Conservation (phyloP, 1,284 basidiomycete species). For the Acaromyces ingoldii region DNA sequence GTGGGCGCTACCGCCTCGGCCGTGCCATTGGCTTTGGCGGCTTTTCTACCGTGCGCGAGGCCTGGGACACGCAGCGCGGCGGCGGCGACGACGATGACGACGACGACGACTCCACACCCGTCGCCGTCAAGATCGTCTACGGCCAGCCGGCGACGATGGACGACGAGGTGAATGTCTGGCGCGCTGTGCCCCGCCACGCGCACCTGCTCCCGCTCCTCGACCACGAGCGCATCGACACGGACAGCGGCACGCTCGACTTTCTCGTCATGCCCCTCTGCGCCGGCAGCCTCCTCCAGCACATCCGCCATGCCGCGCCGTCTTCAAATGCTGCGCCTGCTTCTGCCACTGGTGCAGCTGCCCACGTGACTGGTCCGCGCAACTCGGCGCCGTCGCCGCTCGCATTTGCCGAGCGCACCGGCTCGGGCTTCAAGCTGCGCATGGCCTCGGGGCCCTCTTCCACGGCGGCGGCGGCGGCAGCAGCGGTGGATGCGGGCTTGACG, state of each 20-base stretch:
- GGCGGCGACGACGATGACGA: constrained; percentile 10
- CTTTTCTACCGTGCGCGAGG: constrained; percentile 78
- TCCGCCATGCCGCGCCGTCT: no score
- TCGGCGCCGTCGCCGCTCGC: neutral
- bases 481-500: no score
- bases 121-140: constrained; percentile 41
- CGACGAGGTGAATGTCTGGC: constrained; percentile 37
- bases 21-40: constrained; percentile 74
- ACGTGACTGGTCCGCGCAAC: neutral
- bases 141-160: constrained; percentile 10
- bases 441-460: no score
- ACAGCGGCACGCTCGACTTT: constrained; percentile 11
- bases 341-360: neutral
- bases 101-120: constrained; percentile 13
- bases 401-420: neutral
- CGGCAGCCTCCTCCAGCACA: constrained; percentile 30
- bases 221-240: constrained; percentile 21
- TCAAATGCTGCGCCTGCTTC: no score
- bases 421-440: no score
- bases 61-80: constrained; percentile 20
- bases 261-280: constrained; percentile 40
- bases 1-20: constrained; percentile 65
- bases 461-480: no score
- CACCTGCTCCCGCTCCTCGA: constrained; percentile 37
- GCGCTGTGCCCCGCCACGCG: constrained; percentile 25